Base-by-base conservation (phyloP, 1,284 basidiomycete genomes). In the Ceratobasidium papillatum region DNA sequence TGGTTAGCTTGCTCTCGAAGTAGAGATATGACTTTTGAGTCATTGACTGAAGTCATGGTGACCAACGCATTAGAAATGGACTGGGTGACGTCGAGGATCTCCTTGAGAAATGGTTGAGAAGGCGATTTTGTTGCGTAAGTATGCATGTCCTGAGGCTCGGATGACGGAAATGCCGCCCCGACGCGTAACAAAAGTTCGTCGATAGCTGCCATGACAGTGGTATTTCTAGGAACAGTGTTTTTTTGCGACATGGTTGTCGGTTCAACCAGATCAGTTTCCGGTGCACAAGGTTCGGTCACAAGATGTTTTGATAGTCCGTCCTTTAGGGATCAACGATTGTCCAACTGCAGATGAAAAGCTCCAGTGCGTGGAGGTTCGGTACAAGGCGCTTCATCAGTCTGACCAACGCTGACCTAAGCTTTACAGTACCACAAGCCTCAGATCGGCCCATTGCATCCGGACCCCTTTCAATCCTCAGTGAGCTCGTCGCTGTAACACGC, bases 61-160 rank as follows among this genome's bases (percentile, higher is more conserved):
- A 58, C 52, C 14, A 69, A 38, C 25, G 66, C 66, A 22, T 58
- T 45, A 27, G 52, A 58, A 2, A 69, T 47, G 3, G 66, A 69
- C 25, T 69, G 66, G 19, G 66, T 69, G 8, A 58, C 41, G 45
- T 56, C 34, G 22, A 69, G 36, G n/a, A 69, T 30, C 22, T 69
- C 66, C 34, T 58, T 56, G 19, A 69, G 66, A 45, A 58, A 69
- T 25, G 51, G 52, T 27, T 69, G 66, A 30, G 66, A 69, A 19
- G 66, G 66, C 7, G 66, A 34, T 38, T 47, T 69, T 43, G 66
- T 69, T 1, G 66, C 66, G 25, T 69, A 69, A 12, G 54, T 43
- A 34, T 69, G 66, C 66, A 69, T 69, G 38, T 69, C 66, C 19
- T 69, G 66, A 32, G 54, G 66, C n/a, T 69, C 66, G 11, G 41